These are phyloP conservation scores for Pythium guiyangense DNA, from an alignment of 352 stramenopile species.

Conservation along the genomic window DNA sequence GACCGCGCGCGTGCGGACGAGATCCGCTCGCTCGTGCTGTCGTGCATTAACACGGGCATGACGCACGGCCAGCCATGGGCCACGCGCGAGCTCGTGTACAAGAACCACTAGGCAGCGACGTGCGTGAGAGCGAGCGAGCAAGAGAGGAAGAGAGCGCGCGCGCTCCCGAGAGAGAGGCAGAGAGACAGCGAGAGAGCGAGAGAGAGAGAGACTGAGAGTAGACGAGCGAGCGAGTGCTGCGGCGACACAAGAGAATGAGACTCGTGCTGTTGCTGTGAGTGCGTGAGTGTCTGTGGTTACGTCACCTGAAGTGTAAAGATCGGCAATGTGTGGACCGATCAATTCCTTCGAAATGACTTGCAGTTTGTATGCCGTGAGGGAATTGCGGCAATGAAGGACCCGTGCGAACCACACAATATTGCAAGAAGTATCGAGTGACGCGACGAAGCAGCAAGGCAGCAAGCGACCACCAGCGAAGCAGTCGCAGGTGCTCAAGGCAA, in stretches of 20 bases:
- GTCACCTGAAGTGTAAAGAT: not conserved
- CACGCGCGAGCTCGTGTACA: constrained; percentile 70
- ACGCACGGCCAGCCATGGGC: constrained; percentile 33
- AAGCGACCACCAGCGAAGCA: no score
- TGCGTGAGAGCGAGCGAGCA: not conserved
- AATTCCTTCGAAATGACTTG: not conserved
- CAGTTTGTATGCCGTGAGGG: not conserved
- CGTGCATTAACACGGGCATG: constrained; percentile 64
- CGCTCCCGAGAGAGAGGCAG: not conserved
- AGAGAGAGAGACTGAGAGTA: not conserved
- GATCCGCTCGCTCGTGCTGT: constrained; percentile 65
- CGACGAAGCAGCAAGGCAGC: not conserved
- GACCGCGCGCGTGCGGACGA: constrained; percentile 64
- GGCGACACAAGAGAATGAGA: not conserved
- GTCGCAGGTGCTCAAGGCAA: no score
- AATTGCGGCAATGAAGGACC: not conserved
- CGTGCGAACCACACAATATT: not conserved
- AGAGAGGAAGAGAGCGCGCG: not conserved
- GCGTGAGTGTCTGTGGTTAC: not conserved
- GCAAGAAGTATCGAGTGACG: no score
- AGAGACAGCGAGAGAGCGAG: not conserved
- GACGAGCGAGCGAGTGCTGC: not conserved
- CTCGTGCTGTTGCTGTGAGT: not conserved
- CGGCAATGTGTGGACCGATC: no score
- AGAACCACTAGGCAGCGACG: constrained; percentile 55